Base-by-base conservation (phyloP, 1,139 yeast genomes). In the Hansenula sp. region DNA sequence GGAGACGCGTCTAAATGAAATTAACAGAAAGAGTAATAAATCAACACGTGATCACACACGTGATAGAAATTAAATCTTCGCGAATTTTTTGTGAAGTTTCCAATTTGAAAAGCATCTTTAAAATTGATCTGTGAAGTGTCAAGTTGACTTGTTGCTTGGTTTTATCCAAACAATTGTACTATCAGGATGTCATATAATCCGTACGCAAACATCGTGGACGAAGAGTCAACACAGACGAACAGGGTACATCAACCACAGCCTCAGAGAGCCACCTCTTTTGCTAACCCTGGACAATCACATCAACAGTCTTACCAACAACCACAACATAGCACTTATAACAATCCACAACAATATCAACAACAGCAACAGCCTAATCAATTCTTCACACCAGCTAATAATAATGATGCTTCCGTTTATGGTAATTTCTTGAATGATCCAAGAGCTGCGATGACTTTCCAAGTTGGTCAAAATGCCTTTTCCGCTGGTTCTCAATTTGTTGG, bases 381-480 rank as follows among this genome's bases (percentile, higher is more conserved):
- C 26, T 29, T 46, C 37, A 22, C 43, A 32, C 26, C 48, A 45
- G 32, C 45, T 13, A 29, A 28, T 17, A 12, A 17, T 13, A 22
- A n/a, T 11, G 32, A 22, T 16, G 19, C 26, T 28, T 25, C 36
- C 17, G 20, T 40, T 2, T 40, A 32, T 13, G 29, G 47, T 4
- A 66, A 68, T 45, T 71, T 84, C 50, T 75, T 88, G 60, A 77
- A 75, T 50, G 96, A 87, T 56, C 94, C 96, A 18, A 77, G 88
- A 6, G 77, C 95, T 0, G 79, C 85, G 40, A 75, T 92, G 71
- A 96, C 97, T 2, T 76, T 92, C 28, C 96, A 87, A 56, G 79
- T 90, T 46, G 96, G 97, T 26, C 84, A 87, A 55, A 76, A 77
- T 41, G 96, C 97, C 2, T 75, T 92, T 48, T 38, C 61, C 45